Evolutionary conservation across 257 asterid genomes (phyloP).

Genomic region (Primulina huaijiensis): DNA sequence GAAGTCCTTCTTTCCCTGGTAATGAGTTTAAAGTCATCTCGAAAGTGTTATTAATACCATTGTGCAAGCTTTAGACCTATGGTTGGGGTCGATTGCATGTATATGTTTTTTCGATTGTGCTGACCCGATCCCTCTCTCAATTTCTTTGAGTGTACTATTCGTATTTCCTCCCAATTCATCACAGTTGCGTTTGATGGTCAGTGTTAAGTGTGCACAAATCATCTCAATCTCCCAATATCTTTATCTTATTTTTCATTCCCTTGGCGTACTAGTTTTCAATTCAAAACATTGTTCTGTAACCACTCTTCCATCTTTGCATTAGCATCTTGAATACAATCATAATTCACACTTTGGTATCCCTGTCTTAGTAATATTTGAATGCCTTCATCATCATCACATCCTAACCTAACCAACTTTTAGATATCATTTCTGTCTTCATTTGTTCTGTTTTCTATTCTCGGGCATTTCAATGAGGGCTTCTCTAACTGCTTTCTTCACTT

Average conservation of each 20-base stretch:
- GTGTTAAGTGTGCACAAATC: background rate
- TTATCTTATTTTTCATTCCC: background rate
- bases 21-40: constrained; percentile 18
- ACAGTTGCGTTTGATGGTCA: background rate
- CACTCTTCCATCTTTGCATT: background rate
- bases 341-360: background rate
- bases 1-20: constrained; percentile 6
- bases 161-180: background rate
- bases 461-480: background rate
- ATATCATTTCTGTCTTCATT: background rate
- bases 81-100: constrained; percentile 4
- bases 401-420: background rate
- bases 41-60: background rate
- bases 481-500: background rate
- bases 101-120: background rate
- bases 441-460: background rate
- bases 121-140: background rate
- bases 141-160: background rate
- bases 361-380: background rate
- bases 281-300: background rate
- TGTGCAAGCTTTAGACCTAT: background rate
- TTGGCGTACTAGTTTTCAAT: background rate
- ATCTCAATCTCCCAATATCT: background rate
- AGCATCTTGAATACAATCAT: background rate
- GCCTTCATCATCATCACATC: background rate